phyloP scores from a whole-genome alignment of 768 basidiomycete species.

The Krasilnikovozyma curviuscula region DNA sequence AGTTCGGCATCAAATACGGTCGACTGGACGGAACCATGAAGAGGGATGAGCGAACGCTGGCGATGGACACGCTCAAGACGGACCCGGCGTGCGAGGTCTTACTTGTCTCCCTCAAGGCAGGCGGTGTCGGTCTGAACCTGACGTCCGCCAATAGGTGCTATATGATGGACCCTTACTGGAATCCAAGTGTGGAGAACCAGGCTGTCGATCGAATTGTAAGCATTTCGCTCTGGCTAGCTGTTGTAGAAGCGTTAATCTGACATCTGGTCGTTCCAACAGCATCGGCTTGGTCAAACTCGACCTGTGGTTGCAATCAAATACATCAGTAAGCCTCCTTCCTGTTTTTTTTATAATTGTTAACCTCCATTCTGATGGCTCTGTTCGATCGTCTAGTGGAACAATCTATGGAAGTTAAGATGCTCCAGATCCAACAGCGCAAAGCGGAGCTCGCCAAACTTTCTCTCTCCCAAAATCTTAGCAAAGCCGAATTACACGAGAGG shows the following conservation, averaged over 20 bases:
- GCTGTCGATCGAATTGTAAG: constrained; percentile 91
- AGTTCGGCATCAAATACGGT: constrained; percentile 65
- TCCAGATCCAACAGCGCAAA: constrained; percentile 89
- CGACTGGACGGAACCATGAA: constrained; percentile 96
- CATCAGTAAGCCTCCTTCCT: constrained; percentile 44
- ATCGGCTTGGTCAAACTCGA: constrained; percentile 83
- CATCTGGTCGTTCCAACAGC: constrained; percentile 32
- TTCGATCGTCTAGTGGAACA: constrained; percentile 25
- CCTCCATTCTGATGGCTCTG: not conserved
- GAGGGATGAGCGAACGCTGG: constrained; percentile 71
- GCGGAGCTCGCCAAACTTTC: constrained; percentile 87
- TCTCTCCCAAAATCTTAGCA: constrained; percentile 64
- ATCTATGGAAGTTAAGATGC: constrained; percentile 76
- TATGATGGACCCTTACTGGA: constrained; percentile 97
- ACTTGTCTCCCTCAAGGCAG: constrained; percentile 86
- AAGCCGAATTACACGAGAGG: constrained; percentile 66
- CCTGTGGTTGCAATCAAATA: constrained; percentile 82
- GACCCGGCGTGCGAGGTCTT: constrained; percentile 85
- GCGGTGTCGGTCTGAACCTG: constrained; percentile 89
- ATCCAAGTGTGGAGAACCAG: constrained; percentile 92
- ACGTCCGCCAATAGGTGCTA: constrained; percentile 87
- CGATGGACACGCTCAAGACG: constrained; percentile 79
- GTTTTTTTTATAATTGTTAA: not conserved
- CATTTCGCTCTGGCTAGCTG: constrained; percentile 11
- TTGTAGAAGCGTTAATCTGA: not conserved